Base-by-base conservation (phyloP, 306 rosid genomes). In the Aeschynomene evenia region DNA sequence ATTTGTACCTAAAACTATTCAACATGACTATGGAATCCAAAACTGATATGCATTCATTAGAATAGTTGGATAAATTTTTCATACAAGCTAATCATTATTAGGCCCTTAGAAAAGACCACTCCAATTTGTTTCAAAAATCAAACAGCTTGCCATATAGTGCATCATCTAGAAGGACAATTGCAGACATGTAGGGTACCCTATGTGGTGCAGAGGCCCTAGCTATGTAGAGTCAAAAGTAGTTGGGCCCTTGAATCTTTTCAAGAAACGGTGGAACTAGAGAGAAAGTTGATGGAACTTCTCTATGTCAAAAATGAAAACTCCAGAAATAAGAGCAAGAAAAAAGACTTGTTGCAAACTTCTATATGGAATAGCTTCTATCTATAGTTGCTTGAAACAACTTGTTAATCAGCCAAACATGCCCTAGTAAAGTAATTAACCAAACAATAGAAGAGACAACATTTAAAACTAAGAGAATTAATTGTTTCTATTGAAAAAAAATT, bases 201-300 rank as follows among this genome's bases (percentile, higher is more conserved):
- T 66, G 70, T 43, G 66, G 70, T 43, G 66, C 7, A 53, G 79
- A 51, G 63, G 52, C 43, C 67, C 74, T 10, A n/a, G n/a, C n/a
- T n/a, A 23, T 46, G 22, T 6, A 45, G 56, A 72, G 80, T 79
- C 84, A 77, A 83, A n/a, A 57, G 73, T 21, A 76, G 62, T 63
- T 73, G 84, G 82, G 74, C 85, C 78, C 72, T 46, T 63, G 51
- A 65, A 56, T 79, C 63, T 63, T 72, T 79, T 36, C 82, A 83
- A 79, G 80, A 76, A 76, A 68, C 72, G 60, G 77, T 75, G 82
- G 46, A 76, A 79, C 55, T 55, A 63, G 54, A 31, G 54, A 31
- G 50, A 71, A 48, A 70, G 45, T 72, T 73, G 70, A 67, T 50
- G 68, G 43, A 79, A 74, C 80, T 67, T 57, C 71, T 39, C 72